These are phyloP conservation scores for Podospora anserina DNA, from an alignment of 495 filamentous ascomycete species.

Conservation along the genomic window DNA sequence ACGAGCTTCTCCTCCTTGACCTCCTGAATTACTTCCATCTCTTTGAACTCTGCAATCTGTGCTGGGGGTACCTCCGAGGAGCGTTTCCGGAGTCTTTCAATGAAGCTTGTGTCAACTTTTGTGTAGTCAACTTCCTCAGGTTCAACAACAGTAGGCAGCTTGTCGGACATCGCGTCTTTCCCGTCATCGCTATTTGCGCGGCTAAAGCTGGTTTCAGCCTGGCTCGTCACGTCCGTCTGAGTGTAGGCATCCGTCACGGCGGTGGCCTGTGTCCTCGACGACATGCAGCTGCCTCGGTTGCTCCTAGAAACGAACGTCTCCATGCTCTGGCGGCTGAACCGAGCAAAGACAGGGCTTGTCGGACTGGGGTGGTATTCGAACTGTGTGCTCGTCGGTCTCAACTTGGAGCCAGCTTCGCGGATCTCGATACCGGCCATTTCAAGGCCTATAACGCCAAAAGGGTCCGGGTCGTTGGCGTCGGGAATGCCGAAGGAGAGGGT, in stretches of 20 bases:
- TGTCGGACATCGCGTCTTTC: conserved; percentile 35
- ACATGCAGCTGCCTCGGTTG: conserved; percentile 65
- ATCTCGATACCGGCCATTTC: conserved; percentile 83
- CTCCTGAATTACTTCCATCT: conserved; percentile 14
- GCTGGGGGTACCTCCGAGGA: conserved; percentile 23
- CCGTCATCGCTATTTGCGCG: conserved; percentile 48
- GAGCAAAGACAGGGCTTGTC: conserved; percentile 68
- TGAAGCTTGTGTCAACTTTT: conserved; percentile 48
- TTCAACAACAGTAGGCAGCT: conserved; percentile 38
- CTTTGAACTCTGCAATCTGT: conserved; percentile 12
- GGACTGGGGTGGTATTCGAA: conserved; percentile 79
- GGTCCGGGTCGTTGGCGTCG: conserved; percentile 74
- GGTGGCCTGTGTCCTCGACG: conserved; percentile 51
- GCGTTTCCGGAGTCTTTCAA: conserved; percentile 34
- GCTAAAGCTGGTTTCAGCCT: conserved; percentile 48
- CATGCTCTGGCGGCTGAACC: conserved; percentile 64
- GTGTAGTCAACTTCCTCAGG: conserved; percentile 54
- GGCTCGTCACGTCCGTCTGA: conserved; percentile 53
- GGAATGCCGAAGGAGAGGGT: conserved; percentile 68
- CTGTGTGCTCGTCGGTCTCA: conserved; percentile 64
- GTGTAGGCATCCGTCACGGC: conserved; percentile 58
- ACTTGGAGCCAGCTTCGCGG: conserved; percentile 72
- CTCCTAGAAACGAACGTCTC: conserved; percentile 59
- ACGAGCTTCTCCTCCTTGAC: conserved; percentile 1
- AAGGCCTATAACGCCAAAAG: conserved; percentile 81